Conservation (phyloP, 2,329 filamentous ascomycete species). For the Diaporthe sp. region DNA sequence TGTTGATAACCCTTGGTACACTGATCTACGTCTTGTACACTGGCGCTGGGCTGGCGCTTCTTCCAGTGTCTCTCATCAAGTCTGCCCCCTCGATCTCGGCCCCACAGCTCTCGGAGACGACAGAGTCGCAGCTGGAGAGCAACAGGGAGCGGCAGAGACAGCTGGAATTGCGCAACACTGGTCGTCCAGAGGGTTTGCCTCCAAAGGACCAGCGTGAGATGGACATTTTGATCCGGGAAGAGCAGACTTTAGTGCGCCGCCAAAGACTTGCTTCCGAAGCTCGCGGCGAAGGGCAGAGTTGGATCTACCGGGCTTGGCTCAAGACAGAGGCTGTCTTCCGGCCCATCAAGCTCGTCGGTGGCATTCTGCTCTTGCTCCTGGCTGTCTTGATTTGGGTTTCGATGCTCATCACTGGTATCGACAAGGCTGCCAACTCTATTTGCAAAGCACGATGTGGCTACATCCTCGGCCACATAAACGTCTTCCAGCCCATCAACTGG, state of each 20-base stretch:
- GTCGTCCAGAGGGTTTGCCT: slow-evolving; percentile 79
- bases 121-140: slow-evolving; percentile 82
- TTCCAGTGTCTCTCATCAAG: slow-evolving; percentile 93
- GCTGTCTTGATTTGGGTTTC: slow-evolving; percentile 85
- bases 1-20: slow-evolving; percentile 90
- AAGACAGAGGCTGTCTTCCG: slow-evolving; percentile 86
- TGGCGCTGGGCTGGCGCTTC: slow-evolving; percentile 85
- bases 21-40: slow-evolving; percentile 91
- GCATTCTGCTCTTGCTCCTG: slow-evolving; percentile 80
- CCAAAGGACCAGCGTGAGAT: slow-evolving; percentile 90
- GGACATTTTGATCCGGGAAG: slow-evolving; percentile 87
- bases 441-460: slow-evolving; percentile 94
- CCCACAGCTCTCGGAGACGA: slow-evolving; percentile 81
- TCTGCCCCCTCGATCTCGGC: slow-evolving; percentile 88
- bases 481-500: slow-evolving; percentile 97
- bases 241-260: slow-evolving; percentile 90
- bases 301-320: slow-evolving; percentile 80
- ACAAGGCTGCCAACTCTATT: slow-evolving; percentile 95
- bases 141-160: slow-evolving; percentile 95
- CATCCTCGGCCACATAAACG: slow-evolving; percentile 85
- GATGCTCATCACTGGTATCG: slow-evolving; percentile 95
- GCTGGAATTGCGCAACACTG: slow-evolving; percentile 86
- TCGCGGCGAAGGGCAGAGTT: slow-evolving; percentile 80
- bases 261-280: slow-evolving; percentile 89
- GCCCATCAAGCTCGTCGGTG: slow-evolving; percentile 89